A percentile compares a stretch with the other conserved stretches of the same genome.
phyloP scores from a whole-genome alignment of 106 monocot genomes.

The Acorus gramineus region DNA sequence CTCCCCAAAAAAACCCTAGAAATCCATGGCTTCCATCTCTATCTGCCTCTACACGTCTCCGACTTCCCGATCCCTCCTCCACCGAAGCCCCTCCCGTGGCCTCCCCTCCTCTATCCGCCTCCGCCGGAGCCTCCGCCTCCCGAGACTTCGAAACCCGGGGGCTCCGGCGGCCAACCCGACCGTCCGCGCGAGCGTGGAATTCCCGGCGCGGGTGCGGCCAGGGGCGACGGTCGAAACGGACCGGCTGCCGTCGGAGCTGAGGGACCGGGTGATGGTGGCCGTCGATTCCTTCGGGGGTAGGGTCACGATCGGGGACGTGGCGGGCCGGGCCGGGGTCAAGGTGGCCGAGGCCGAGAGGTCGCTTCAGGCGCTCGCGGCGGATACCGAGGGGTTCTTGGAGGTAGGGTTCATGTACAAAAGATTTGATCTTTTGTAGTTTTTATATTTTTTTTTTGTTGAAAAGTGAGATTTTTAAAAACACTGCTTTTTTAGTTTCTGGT shows the following conservation, averaged over 20 bases:
- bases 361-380: slow-evolving; percentile 88
- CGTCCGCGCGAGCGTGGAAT: slow-evolving; percentile 37
- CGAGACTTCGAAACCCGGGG: slow-evolving; percentile 2
- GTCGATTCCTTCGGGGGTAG: slow-evolving; percentile 69
- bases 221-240: slow-evolving; percentile 64
- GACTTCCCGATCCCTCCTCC: not conserved
- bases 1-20: too few species aligned
- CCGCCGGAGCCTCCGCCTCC: slow-evolving; percentile 7
- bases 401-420: slow-evolving; percentile 12
- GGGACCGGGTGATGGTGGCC: slow-evolving; percentile 65
- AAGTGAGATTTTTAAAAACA: not conserved
- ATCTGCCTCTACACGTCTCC: slow-evolving; percentile 11
- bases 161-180: slow-evolving; percentile 2
- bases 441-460: not conserved
- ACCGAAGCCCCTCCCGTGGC: not conserved
- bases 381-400: slow-evolving; percentile 92
- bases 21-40: slow-evolving; percentile 36
- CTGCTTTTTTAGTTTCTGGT: too few species aligned
- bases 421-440: not conserved
- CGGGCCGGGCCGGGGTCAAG: slow-evolving; percentile 66
- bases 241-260: slow-evolving; percentile 52
- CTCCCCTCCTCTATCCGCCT: slow-evolving; percentile 5
- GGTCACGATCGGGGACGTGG: slow-evolving; percentile 93
- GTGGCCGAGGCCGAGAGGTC: slow-evolving; percentile 72
- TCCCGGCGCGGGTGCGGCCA: slow-evolving; percentile 29